Evolutionary conservation across 768 basidiomycete genomes (phyloP).

Genomic region (Chlorophyllum brunneum): DNA sequence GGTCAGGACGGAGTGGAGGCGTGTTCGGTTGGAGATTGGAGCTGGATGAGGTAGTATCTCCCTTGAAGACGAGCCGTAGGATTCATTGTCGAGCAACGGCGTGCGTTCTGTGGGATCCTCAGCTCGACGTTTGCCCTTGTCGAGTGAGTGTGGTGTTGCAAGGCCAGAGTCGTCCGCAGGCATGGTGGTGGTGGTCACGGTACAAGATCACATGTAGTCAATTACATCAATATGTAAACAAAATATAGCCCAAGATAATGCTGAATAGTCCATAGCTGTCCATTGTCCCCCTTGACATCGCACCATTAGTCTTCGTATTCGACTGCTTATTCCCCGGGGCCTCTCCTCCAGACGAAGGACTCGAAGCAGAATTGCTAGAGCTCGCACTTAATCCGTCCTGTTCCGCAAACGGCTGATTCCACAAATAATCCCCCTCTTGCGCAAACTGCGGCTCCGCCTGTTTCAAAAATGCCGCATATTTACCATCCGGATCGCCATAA

Average conservation of each 20-base stretch:
- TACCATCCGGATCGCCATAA: slow-evolving; percentile 62
- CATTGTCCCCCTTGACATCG: not conserved
- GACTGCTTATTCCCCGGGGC: not conserved
- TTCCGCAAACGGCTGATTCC: slow-evolving; percentile 48
- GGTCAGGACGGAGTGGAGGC: slow-evolving; percentile 33
- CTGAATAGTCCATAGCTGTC: slow-evolving; percentile 1
- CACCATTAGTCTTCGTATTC: not conserved
- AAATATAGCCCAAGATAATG: not conserved
- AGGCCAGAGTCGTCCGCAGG: slow-evolving; percentile 1
- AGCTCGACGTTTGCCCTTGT: slow-evolving; percentile 58
- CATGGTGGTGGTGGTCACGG: slow-evolving; percentile 5
- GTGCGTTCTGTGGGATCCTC: slow-evolving; percentile 46
- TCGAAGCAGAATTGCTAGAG: not conserved
- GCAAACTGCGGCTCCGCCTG: slow-evolving; percentile 34
- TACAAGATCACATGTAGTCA: not conserved
- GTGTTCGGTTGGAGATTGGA: slow-evolving; percentile 24
- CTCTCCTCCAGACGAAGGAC: not conserved
- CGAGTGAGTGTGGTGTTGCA: not conserved
- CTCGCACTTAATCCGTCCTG: slow-evolving; percentile 13
- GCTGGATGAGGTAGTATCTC: slow-evolving; percentile 16
- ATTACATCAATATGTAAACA: slow-evolving; percentile 10
- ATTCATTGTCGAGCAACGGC: slow-evolving; percentile 43
- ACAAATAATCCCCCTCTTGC: slow-evolving; percentile 45
- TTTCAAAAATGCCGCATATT: slow-evolving; percentile 47
- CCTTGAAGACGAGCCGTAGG: slow-evolving; percentile 25